Conservation (phyloP, 805 yeast species). For the Clavispora phyllophila region DNA sequence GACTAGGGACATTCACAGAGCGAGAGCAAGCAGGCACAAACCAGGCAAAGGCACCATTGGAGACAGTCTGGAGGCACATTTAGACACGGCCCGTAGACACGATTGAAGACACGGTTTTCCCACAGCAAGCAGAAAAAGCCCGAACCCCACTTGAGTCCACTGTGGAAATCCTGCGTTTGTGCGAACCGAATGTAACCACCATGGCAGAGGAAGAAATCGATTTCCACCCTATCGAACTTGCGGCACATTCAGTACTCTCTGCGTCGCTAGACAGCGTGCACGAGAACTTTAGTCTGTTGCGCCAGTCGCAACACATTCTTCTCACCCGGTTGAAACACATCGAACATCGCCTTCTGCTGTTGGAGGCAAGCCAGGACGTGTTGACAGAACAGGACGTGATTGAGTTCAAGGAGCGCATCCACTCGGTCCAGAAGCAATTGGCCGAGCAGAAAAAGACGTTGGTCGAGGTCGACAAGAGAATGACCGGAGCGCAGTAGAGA, state of each 20-base stretch:
- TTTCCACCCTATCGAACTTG: conserved; percentile 55
- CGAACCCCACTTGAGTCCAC: too few species aligned
- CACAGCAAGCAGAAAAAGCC: too few species aligned
- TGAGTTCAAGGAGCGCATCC: conserved; percentile 19
- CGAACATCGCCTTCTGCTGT: conserved; percentile 27
- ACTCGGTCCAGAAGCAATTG: conserved; percentile 29
- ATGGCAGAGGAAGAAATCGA: conserved; percentile 21
- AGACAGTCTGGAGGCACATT: too few species aligned
- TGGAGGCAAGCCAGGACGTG: conserved; percentile 18
- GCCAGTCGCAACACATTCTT: conserved; percentile 53
- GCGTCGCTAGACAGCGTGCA: conserved; percentile 49
- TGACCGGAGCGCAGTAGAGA: conserved; percentile 8
- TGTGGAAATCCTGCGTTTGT: too few species aligned
- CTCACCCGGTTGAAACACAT: conserved; percentile 43
- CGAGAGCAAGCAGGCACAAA: too few species aligned
- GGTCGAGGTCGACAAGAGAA: conserved; percentile 32
- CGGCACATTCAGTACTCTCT: conserved; percentile 52
- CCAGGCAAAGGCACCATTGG: too few species aligned
- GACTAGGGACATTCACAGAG: too few species aligned
- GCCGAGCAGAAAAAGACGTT: conserved; percentile 23
- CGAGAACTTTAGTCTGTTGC: conserved; percentile 46
- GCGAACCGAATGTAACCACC: too few species aligned
- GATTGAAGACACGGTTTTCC: too few species aligned
- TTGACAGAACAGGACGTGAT: conserved; percentile 18
- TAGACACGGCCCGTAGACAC: too few species aligned